phyloP scores from a whole-genome alignment of 2,329 filamentous ascomycete species.

The Leptographium flavum region DNA sequence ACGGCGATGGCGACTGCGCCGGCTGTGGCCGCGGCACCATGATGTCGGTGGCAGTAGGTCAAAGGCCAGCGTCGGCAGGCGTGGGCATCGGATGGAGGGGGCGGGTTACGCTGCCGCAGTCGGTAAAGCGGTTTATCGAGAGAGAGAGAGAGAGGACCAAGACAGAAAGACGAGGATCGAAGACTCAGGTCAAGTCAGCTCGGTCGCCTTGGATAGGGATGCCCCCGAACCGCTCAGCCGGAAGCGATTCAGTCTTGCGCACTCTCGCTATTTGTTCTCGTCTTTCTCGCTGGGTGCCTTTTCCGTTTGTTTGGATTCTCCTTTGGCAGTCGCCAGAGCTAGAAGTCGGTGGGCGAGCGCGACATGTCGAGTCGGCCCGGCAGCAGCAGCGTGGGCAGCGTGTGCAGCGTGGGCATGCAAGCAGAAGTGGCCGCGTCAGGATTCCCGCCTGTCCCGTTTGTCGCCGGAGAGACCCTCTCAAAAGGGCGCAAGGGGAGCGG shows the following conservation, averaged over 20 bases:
- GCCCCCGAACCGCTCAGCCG: too few relatives aligned
- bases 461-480: neutral
- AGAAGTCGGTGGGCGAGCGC: conserved; percentile 21
- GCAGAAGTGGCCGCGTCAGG: too few relatives aligned
- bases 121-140: too few relatives aligned
- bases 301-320: neutral
- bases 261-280: neutral
- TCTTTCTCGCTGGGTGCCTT: neutral
- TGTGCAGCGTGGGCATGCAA: too few relatives aligned
- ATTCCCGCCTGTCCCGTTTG: too few relatives aligned
- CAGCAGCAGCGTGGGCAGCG: neutral
- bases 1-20: neutral
- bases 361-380: conserved; percentile 21
- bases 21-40: neutral
- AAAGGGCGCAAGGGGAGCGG: neutral
- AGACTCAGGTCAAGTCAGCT: too few relatives aligned
- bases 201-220: too few relatives aligned
- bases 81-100: neutral
- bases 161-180: neutral
- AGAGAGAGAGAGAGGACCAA: too few relatives aligned
- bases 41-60: neutral
- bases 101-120: neutral
- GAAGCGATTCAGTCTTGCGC: too few relatives aligned
- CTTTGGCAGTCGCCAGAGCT: conserved; percentile 25
- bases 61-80: neutral